Evolutionary conservation across 257 asterid genomes (phyloP).

Genomic region (Voacanga thouarsii): DNA sequence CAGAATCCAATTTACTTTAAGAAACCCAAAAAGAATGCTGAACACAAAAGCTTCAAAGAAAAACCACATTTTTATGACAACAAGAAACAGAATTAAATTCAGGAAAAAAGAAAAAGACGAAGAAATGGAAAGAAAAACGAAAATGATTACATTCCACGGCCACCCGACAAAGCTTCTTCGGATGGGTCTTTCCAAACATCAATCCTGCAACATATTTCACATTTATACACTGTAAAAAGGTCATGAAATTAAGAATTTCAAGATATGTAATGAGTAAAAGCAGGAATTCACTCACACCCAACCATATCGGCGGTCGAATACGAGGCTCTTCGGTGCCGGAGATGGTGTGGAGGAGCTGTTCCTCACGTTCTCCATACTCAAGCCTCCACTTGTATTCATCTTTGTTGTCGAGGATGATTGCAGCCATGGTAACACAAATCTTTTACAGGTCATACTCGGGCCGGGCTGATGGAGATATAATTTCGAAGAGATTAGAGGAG

Average conservation of each 20-base stretch:
- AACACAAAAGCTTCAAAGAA: too few relatives aligned
- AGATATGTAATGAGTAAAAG: not conserved
- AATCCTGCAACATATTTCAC: constrained; percentile 33
- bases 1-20: not conserved
- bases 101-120: not conserved
- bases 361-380: not conserved
- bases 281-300: constrained; percentile 6
- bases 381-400: not conserved
- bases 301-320: constrained; percentile 10
- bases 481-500: too few relatives aligned
- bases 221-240: not conserved
- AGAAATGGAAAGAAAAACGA: not conserved
- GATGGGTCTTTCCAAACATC: constrained; percentile 70
- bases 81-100: constrained; percentile 8
- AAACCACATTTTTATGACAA: not conserved
- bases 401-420: not conserved
- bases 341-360: not conserved
- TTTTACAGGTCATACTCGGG: not conserved
- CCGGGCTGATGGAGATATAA: too few relatives aligned
- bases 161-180: constrained; percentile 64
- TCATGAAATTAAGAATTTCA: too few relatives aligned
- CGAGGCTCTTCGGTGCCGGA: not conserved
- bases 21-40: not conserved
- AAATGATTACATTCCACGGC: constrained; percentile 60
- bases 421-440: not conserved